These are phyloP conservation scores for Breynia disticha DNA, from an alignment of 441 rosid genomes.

Conservation along the genomic window DNA sequence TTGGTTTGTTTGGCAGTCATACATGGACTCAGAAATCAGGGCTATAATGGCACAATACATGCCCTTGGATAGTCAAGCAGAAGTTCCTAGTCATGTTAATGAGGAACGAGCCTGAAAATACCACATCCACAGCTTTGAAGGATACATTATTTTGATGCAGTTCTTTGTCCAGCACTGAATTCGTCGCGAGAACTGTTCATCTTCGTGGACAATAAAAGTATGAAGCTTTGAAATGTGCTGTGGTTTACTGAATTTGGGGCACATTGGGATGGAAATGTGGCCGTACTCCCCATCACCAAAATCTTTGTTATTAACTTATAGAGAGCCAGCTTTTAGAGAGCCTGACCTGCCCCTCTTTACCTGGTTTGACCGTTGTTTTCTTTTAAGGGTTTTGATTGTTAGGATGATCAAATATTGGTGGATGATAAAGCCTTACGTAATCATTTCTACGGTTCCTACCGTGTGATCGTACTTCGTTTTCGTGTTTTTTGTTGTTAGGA, in stretches of 20 bases:
- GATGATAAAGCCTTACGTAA: no score
- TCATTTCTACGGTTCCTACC: no score
- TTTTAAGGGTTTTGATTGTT: no score
- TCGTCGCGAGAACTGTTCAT: constrained; percentile 17
- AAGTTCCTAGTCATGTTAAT: constrained; percentile 52
- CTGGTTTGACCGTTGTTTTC: no score
- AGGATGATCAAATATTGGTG: no score
- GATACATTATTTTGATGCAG: background rate
- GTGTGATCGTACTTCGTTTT: no score
- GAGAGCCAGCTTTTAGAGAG: no score
- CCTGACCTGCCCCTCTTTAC: no score
- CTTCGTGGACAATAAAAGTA: constrained; percentile 23
- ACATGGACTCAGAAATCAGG: constrained; percentile 99
- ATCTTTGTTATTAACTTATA: no score
- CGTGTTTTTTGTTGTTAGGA: no score
- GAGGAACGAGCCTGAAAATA: constrained; percentile 43
- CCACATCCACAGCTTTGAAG: background rate
- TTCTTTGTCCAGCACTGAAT: constrained; percentile 10
- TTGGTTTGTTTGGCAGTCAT: constrained; percentile 38
- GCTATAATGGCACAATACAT: constrained; percentile 99
- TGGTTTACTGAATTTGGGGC: constrained; percentile 6
- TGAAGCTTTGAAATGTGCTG: constrained; percentile 18
- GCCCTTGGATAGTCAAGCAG: constrained; percentile 89
- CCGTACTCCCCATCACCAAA: no score
- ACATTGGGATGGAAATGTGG: no score